Evolutionary conservation across 2,329 filamentous ascomycete genomes (phyloP).

Genomic region (Malbranchea zuffiana): DNA sequence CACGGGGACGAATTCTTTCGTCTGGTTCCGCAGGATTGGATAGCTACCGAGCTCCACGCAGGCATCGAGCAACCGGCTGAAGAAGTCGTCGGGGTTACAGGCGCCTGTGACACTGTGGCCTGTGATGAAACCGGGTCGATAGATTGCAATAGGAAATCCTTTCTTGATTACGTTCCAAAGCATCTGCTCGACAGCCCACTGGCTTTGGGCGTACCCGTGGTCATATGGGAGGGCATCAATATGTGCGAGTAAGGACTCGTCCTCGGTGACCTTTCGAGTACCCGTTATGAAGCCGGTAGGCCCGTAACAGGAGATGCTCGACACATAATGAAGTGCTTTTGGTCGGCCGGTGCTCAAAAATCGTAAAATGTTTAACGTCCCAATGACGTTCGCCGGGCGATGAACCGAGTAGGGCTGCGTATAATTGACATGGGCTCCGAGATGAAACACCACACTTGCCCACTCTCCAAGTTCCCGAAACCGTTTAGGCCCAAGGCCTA

Average conservation of each 20-base stretch:
- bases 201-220: conserved; percentile 76
- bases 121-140: conserved; percentile 70
- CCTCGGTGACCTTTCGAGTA: conserved; percentile 14
- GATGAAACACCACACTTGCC: conserved; percentile 51
- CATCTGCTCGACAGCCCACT: conserved; percentile 62
- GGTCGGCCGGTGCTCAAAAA: conserved; percentile 45
- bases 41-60: conserved; percentile 56
- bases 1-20: conserved; percentile 21
- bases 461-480: conserved; percentile 41
- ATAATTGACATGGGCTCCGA: conserved; percentile 66
- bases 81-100: conserved; percentile 67
- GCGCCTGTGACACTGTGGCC: conserved; percentile 56
- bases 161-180: conserved; percentile 60
- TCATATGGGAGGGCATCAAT: conserved; percentile 37
- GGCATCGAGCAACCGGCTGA: conserved; percentile 68
- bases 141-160: conserved; percentile 59
- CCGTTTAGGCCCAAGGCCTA: conserved; percentile 45
- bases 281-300: conserved; percentile 19
- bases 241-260: conserved; percentile 16
- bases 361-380: conserved; percentile 58
- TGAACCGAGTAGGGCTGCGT: conserved; percentile 60
- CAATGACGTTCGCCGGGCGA: conserved; percentile 58
- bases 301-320: conserved; percentile 19
- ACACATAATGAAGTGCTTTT: conserved; percentile 20
- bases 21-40: conserved; percentile 19